Evolutionary conservation across 192 early-diverging fungal genomes (phyloP), one percentile per base, ranked within the genome.

Genomic region (Entomortierella chlamydospora): DNA sequence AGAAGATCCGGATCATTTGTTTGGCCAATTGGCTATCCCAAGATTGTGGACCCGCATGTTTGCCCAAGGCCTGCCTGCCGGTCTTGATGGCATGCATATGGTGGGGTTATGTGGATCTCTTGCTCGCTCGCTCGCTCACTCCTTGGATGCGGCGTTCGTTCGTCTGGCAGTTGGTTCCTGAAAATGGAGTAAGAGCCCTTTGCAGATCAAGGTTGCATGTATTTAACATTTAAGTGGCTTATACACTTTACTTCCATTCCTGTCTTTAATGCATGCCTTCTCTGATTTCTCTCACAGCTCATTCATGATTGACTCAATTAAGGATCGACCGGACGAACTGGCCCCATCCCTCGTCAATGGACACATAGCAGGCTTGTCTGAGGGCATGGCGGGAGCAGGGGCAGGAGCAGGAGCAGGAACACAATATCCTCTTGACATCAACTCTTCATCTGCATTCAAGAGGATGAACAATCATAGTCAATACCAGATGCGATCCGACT

Each of bases 21-120:
- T 60, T 30, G 2, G 67, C 76, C 2, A 79, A 57, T 22, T 61
- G 76, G 33, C 76, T 79, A 49, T 79, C 76, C 76, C 76, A 79
- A 29, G 68, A 70, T 15, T 13, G 41, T 4, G 61, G 49, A 9
- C 29, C 52, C 13, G 51, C 52, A 49, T 30, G 17, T 31, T 31
- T 77, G 52, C 34, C 15, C 30, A 20, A 15, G 25, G 50, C 52
- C 11, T 65, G 30, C 10, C 63, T 57, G 15, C 50, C 12, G 69
- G 60, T 39, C 34, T 61, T 61, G 41, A 62, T 29, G 0, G 52
- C 69, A 56, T 62, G 59, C 69, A 71, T 71, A 37, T 15, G n/a
- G 26, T 20, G 55, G 28, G 18, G 20, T 8, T 39, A 37, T 23
- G 17, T 11, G 28, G 26, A n/a, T 45, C 18, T 25, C 29, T 63